A percentile compares a stretch with the other conserved stretches of the same genome.
These are phyloP conservation scores for Penicillium lividum DNA, from an alignment of 495 filamentous ascomycete species.

Conservation along the genomic window DNA sequence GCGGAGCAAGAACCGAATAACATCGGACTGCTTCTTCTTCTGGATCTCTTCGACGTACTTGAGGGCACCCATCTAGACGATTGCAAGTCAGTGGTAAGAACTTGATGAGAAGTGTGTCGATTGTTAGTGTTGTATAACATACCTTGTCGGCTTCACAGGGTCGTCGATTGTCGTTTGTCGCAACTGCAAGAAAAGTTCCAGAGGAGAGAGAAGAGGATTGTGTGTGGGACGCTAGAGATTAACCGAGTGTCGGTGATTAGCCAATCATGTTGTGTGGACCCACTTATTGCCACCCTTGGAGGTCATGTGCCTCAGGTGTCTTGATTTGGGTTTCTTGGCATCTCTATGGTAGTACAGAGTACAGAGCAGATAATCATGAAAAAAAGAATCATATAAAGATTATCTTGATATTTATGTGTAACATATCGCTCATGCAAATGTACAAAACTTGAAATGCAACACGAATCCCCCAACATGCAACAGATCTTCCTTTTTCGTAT, in stretches of 20 bases:
- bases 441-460: background rate
- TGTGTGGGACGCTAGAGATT: constrained; percentile 53
- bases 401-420: background rate
- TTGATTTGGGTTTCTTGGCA: background rate
- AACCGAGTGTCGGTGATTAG: constrained; percentile 38
- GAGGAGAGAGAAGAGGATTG: constrained; percentile 37
- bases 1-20: constrained; percentile 97
- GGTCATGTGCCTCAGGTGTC: background rate
- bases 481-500: background rate
- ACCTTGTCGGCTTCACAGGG: constrained; percentile 50
- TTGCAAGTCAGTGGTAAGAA: constrained; percentile 11
- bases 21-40: constrained; percentile 99
- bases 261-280: constrained; percentile 19
- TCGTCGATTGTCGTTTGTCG: constrained; percentile 52
- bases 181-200: constrained; percentile 45
- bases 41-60: constrained; percentile 99
- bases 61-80: constrained; percentile 78
- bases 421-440: background rate
- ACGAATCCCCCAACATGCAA: background rate
- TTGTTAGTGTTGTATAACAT: constrained; percentile 23
- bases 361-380: background rate
- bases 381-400: background rate
- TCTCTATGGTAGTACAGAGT: background rate
- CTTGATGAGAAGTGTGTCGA: constrained; percentile 7
- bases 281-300: background rate